phyloP scores from a whole-genome alignment of 2,329 filamentous ascomycete genomes.

The Claviceps humidiphila region DNA sequence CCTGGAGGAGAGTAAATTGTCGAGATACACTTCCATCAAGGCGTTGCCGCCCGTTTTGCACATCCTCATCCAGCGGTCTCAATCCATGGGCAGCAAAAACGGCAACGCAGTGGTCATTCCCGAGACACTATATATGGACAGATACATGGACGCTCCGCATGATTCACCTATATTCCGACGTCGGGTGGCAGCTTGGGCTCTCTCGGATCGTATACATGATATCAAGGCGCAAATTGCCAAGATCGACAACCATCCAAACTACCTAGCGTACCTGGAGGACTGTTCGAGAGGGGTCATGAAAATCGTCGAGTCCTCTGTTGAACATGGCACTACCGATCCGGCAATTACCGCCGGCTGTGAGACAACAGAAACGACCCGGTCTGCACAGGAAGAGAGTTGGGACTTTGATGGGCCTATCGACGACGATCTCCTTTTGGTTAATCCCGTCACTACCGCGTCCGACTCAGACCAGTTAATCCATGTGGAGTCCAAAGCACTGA shows the following conservation, averaged over 20 bases:
- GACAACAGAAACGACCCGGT: neutral
- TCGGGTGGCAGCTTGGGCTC: conserved; percentile 60
- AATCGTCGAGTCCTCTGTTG: neutral
- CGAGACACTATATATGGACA: conserved; percentile 72
- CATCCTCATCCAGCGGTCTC: conserved; percentile 74
- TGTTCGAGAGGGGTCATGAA: conserved; percentile 13
- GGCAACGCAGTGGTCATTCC: conserved; percentile 66
- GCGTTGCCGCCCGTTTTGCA: conserved; percentile 76
- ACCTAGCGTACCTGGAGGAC: conserved; percentile 16
- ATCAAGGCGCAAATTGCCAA: conserved; percentile 30
- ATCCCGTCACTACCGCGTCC: conserved; percentile 6
- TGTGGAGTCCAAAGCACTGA: conserved; percentile 9
- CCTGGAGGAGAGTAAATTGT: conserved; percentile 50
- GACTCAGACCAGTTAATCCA: neutral
- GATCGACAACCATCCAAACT: conserved; percentile 13
- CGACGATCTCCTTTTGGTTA: conserved; percentile 21
- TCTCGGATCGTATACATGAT: conserved; percentile 49
- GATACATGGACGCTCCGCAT: conserved; percentile 61
- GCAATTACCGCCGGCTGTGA: neutral
- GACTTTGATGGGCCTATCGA: conserved; percentile 26
- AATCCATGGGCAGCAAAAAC: conserved; percentile 62
- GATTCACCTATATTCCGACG: conserved; percentile 48
- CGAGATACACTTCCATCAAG: conserved; percentile 57
- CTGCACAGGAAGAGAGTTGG: conserved; percentile 17
- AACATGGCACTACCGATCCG: neutral